phyloP scores from a whole-genome alignment of 2,329 filamentous ascomycete species.

The Colletotrichum cuscutae region DNA sequence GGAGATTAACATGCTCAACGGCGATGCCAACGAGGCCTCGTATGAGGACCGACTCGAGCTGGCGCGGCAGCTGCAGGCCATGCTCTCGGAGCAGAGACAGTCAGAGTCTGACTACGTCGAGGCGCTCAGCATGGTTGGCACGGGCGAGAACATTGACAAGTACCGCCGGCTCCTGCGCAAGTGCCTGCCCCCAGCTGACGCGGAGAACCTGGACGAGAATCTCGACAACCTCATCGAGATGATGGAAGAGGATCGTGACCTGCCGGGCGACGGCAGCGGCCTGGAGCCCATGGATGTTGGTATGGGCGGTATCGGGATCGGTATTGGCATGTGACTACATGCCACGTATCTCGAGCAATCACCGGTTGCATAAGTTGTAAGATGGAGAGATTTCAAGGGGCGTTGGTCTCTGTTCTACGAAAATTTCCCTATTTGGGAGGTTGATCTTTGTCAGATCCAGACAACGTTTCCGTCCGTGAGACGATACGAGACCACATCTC shows the following conservation, averaged over 20 bases:
- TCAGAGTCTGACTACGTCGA: constrained; percentile 76
- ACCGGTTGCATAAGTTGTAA: constrained; percentile 9
- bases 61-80: constrained; percentile 65
- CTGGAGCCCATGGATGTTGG: constrained; percentile 41
- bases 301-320: constrained; percentile 28
- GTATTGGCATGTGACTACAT: constrained; percentile 21
- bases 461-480: not conserved
- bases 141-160: constrained; percentile 77
- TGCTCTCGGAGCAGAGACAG: constrained; percentile 68
- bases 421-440: not conserved
- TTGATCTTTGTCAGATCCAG: not conserved
- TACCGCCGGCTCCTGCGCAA: constrained; percentile 76
- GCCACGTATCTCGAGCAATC: constrained; percentile 9
- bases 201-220: constrained; percentile 74
- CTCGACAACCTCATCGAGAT: constrained; percentile 69
- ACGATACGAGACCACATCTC: not conserved
- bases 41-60: constrained; percentile 67
- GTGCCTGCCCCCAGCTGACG: constrained; percentile 74
- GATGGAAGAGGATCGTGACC: constrained; percentile 71
- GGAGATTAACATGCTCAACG: constrained; percentile 61
- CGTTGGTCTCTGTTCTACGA: not conserved
- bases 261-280: constrained; percentile 48
- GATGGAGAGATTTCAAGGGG: not conserved
- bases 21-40: constrained; percentile 53
- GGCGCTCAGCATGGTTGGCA: constrained; percentile 74